A percentile compares a stretch with the other conserved stretches of the same genome.
phyloP scores from a whole-genome alignment of 108 stramenopile species.

The Skeletonema grethae region DNA sequence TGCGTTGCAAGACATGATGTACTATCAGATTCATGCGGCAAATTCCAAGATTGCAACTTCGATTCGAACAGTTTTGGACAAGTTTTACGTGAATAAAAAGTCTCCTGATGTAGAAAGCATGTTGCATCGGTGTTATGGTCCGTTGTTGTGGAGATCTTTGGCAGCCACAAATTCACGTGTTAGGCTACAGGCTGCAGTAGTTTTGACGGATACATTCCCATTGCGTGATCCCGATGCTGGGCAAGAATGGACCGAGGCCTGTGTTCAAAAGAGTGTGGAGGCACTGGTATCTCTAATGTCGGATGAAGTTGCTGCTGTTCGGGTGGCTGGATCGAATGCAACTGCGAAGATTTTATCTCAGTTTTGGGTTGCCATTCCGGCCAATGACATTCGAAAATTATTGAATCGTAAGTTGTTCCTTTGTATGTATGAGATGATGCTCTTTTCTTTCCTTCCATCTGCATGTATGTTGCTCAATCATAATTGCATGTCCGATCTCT shows the following conservation, averaged over 20 bases:
- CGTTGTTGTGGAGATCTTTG: conserved; percentile 92
- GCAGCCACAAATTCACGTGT: conserved; percentile 87
- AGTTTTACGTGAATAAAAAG: conserved; percentile 82
- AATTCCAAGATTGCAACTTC: conserved; percentile 37
- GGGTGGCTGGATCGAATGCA: conserved; percentile 84
- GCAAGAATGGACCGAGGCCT: conserved; percentile 50
- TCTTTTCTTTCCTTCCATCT: background rate
- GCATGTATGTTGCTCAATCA: background rate
- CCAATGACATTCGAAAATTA: conserved; percentile 72
- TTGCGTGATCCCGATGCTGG: conserved; percentile 75
- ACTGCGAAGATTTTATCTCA: conserved; percentile 67
- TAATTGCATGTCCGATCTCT: background rate
- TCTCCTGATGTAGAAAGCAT: conserved; percentile 74
- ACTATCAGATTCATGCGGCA: conserved; percentile 67
- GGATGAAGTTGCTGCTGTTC: conserved; percentile 77
- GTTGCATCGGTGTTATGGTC: conserved; percentile 85
- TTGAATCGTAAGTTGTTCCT: conserved; percentile 65
- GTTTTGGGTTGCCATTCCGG: conserved; percentile 91
- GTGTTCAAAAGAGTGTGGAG: conserved; percentile 70
- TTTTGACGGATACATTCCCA: conserved; percentile 92
- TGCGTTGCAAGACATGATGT: conserved; percentile 85
- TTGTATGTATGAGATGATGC: background rate
- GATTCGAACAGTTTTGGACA: conserved; percentile 60
- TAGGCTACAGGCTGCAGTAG: conserved; percentile 67
- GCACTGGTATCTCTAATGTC: conserved; percentile 67